Conservation (phyloP, 2,329 filamentous ascomycete genomes). For the Coniosporium uncinatum region DNA sequence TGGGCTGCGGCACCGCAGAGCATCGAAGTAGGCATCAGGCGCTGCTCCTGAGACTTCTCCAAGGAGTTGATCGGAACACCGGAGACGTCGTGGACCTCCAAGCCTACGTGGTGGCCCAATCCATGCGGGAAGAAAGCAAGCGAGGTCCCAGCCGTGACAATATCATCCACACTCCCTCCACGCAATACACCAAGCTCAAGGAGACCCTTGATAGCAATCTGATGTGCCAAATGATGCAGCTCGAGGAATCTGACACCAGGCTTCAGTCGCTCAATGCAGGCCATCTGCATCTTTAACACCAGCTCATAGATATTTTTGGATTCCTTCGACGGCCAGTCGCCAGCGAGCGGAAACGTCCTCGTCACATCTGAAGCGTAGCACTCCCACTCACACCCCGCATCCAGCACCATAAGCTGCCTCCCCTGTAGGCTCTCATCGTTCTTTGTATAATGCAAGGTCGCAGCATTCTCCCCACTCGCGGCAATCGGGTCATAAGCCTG, state of each 20-base stretch:
- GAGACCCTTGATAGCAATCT: constrained; percentile 67
- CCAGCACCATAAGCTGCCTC: constrained; percentile 72
- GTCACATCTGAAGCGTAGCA: constrained; percentile 91
- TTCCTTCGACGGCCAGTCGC: constrained; percentile 60
- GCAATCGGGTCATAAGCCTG: constrained; percentile 91
- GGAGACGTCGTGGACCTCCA: constrained; percentile 77
- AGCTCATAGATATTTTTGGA: constrained; percentile 69
- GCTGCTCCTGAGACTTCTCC: not conserved
- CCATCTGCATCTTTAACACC: constrained; percentile 75
- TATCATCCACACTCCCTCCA: constrained; percentile 59
- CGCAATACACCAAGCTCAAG: constrained; percentile 66
- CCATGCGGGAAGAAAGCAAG: constrained; percentile 91
- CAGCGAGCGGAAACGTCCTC: constrained; percentile 75
- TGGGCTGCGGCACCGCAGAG: too few species aligned
- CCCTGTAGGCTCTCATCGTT: constrained; percentile 69
- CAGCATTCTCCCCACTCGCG: constrained; percentile 75
- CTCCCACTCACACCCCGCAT: constrained; percentile 81
- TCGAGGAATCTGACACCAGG: constrained; percentile 67
- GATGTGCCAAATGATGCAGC: constrained; percentile 67
- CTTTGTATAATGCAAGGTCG: constrained; percentile 78
- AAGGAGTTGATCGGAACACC: constrained; percentile 3
- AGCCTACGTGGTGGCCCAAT: constrained; percentile 83
- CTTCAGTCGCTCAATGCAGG: constrained; percentile 62
- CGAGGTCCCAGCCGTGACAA: constrained; percentile 74
- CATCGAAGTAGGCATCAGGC: too few species aligned